Percentiles rank a stretch among this genome's conserved stretches.
Conservation (phyloP, 1,284 basidiomycete genomes). For the Ganoderma meredithae region DNA sequence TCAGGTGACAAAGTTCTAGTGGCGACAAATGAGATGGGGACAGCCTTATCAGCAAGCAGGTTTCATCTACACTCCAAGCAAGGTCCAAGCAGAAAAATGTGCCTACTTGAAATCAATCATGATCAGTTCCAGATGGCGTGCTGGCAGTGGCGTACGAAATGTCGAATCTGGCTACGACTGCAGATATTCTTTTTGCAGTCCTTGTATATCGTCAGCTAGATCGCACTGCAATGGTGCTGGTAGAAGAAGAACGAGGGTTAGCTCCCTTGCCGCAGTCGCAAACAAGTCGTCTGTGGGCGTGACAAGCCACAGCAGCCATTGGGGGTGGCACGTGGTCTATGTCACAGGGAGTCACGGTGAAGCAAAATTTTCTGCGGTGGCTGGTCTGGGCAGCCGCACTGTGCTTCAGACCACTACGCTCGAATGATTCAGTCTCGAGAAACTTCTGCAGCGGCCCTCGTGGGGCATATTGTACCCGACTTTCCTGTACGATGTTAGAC, state of each 20-base stretch:
- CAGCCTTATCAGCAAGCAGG: not conserved
- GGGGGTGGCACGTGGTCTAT: not conserved
- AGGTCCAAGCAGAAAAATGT: not conserved
- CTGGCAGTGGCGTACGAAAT: not conserved
- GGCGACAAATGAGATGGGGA: not conserved
- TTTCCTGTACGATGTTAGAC: not conserved
- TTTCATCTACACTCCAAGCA: not conserved
- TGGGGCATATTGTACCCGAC: not conserved
- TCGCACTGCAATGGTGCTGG: not conserved
- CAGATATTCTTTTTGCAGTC: not conserved
- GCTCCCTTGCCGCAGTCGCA: not conserved
- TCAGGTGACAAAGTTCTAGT: not conserved
- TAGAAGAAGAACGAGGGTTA: not conserved
- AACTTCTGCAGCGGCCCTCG: not conserved
- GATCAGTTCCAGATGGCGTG: not conserved
- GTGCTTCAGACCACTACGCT: not conserved
- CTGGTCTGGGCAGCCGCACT: not conserved
- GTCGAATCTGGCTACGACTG: not conserved
- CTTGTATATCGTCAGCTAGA: not conserved
- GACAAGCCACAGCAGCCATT: not conserved
- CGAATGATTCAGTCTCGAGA: slow-evolving; percentile 5
- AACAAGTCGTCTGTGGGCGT: not conserved
- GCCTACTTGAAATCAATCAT: not conserved
- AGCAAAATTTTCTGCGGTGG: not conserved
- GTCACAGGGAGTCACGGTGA: not conserved